These are phyloP conservation scores for Orychophragmus violaceus DNA, from an alignment of 345 rosid genomes.

Conservation along the genomic window DNA sequence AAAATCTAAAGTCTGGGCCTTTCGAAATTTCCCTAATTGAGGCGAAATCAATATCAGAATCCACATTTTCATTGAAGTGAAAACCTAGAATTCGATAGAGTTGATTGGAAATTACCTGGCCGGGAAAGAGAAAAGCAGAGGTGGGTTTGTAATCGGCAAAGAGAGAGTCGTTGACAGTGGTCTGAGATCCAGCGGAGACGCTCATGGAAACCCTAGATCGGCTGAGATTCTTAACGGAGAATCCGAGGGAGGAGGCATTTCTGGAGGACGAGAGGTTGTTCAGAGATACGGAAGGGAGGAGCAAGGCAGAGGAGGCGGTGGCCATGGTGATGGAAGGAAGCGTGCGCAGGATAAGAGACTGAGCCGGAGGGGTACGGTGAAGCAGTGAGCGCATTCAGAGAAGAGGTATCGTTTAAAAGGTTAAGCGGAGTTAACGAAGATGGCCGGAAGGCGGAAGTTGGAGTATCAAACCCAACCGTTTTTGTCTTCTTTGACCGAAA, in stretches of 20 bases:
- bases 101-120: no score
- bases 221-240: constrained; percentile 24
- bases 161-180: constrained; percentile 46
- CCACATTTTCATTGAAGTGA: constrained; percentile 16
- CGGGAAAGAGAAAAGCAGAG: constrained; percentile 83
- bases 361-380: constrained; percentile 22
- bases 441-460: constrained; percentile 31
- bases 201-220: constrained; percentile 70
- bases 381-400: constrained; percentile 33
- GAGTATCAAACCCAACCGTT: background rate
- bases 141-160: constrained; percentile 75
- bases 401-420: background rate
- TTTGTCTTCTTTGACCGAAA: no score
- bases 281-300: constrained; percentile 39
- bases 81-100: no score
- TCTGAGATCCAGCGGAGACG: constrained; percentile 57
- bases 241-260: constrained; percentile 26
- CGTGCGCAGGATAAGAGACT: constrained; percentile 32
- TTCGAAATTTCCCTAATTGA: background rate
- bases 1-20: background rate
- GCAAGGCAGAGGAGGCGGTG: constrained; percentile 36
- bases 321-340: constrained; percentile 13
- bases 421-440: constrained; percentile 38
- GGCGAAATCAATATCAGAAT: background rate
- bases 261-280: constrained; percentile 18